Base-by-base conservation (phyloP, 2,329 filamentous ascomycete species). In the Trichoderma breve region DNA sequence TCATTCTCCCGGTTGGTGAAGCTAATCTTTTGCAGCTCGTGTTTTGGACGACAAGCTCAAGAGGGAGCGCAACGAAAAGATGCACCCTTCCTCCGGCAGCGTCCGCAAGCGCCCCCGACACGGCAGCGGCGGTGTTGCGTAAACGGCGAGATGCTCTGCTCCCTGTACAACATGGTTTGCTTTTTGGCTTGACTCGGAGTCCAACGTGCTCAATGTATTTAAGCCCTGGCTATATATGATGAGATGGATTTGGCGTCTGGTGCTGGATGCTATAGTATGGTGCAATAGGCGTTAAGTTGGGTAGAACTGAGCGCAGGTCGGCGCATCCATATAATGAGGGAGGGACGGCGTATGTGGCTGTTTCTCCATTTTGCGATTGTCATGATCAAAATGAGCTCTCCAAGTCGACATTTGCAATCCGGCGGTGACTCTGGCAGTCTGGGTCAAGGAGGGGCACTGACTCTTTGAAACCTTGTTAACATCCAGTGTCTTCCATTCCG, bases 11-110 rank as follows among this genome's bases (percentile, higher is more conserved):
- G 36, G 15, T 39, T 8, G 15, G 43, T 7, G n/a, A 69, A 68
- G 47, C 68, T 78, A 74, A 78, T n/a, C 18, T 11, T 51, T 21
- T 30, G 58, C 77, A 90, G 88, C 88, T 18, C 88, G 88, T 73
- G 88, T 91, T 24, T 81, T 91, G 79, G 88, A 91, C 83, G 87
- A 90, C 79, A 91, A 91, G 81, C 87, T 90, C 84, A 89, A 88
- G 84, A 83, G 88, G 75, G 89, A 91, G 77, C 85, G 84, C 77
- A 87, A 84, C 81, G 86, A 89, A 65, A 90, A 90, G 81, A 83
- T 88, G 81, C 86, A 89, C 69, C 86, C 87, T 7, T 74, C 78
- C 0, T 78, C 82, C 1, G 80, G 82, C 75, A 88, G 86, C 77
- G 85, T 80, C 8, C 86, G 88, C 78, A 91, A 91, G 80, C 84